These are phyloP conservation scores for Pichia paraexigua DNA, from an alignment of 805 yeast species.

Conservation along the genomic window DNA sequence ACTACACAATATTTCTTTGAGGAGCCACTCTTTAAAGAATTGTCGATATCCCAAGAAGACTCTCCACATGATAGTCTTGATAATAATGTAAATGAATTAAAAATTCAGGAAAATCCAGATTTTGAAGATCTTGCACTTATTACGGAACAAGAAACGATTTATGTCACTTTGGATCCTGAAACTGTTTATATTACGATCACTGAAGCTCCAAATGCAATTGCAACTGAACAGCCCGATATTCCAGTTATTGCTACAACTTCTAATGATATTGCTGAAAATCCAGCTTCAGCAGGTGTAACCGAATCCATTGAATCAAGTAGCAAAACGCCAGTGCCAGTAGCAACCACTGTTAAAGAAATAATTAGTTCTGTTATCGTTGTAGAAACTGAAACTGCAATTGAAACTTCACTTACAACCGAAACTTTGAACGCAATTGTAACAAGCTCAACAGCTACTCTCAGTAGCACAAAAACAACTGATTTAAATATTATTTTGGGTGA, in stretches of 20 bases:
- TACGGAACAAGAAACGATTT: conserved; percentile 11
- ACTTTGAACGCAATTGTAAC: background rate
- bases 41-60: background rate
- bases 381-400: background rate
- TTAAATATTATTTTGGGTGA: conserved; percentile 1
- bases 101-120: conserved; percentile 4
- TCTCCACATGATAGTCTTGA: conserved; percentile 1
- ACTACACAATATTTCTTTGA: background rate
- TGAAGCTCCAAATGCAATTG: conserved; percentile 9
- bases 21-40: background rate
- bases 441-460: background rate
- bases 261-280: background rate
- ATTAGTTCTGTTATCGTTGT: background rate
- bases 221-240: background rate
- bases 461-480: background rate
- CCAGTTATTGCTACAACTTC: background rate
- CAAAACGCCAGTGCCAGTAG: background rate
- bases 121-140: background rate
- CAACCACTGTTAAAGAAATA: background rate
- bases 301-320: no score
- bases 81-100: background rate
- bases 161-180: conserved; percentile 20
- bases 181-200: conserved; percentile 23
- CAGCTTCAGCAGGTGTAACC: background rate
- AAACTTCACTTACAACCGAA: background rate